These are phyloP conservation scores for Haplosporangium sp. DNA, from an alignment of 371 early-diverging fungal genomes.

Conservation along the genomic window DNA sequence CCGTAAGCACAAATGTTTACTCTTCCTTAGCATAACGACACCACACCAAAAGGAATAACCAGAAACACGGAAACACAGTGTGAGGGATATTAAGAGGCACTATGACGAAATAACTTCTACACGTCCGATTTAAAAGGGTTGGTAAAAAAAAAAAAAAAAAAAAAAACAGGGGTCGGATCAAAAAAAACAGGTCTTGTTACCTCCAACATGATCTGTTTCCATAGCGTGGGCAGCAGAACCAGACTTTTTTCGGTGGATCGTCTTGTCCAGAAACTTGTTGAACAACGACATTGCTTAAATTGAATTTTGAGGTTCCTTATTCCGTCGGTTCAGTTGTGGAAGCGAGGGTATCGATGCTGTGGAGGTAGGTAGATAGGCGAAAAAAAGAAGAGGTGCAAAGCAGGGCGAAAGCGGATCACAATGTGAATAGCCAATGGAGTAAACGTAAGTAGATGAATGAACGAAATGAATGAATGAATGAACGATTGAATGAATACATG, in stretches of 20 bases:
- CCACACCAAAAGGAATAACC: no score
- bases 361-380: not conserved
- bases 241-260: constrained; percentile 25
- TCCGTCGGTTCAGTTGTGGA: no score
- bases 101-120: no score
- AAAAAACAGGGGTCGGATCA: not conserved
- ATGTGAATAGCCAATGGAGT: not conserved
- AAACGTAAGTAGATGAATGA: not conserved
- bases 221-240: constrained; percentile 6
- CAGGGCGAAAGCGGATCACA: not conserved
- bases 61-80: no score
- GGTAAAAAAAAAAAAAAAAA: not conserved
- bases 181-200: constrained; percentile 5
- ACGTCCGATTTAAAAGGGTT: not conserved
- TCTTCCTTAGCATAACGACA: no score
- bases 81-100: no score
- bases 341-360: not conserved
- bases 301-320: not conserved
- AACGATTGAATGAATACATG: not conserved
- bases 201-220: constrained; percentile 19
- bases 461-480: not conserved
- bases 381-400: constrained; percentile 6
- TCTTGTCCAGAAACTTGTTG: constrained; percentile 47
- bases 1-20: no score
- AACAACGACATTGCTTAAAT: constrained; percentile 26